phyloP scores from a whole-genome alignment of 2,329 filamentous ascomycete species.

The Exophiala aquamarina region DNA sequence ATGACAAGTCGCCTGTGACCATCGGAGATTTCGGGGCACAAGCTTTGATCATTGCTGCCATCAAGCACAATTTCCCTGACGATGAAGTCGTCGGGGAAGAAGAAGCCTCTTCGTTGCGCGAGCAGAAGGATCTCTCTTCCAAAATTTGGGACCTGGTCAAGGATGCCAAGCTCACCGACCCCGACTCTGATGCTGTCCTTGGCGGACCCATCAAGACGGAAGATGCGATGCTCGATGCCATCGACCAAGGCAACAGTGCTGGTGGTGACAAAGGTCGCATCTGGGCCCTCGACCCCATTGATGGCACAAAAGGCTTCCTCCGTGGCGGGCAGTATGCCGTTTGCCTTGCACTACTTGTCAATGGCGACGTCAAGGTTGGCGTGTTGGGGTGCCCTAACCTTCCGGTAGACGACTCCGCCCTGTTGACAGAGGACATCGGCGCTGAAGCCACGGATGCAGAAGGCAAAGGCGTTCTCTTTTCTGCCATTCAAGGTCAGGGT shows the following conservation, averaged over 20 bases:
- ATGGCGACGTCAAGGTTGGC: conserved; percentile 90
- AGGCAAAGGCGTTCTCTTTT: conserved; percentile 83
- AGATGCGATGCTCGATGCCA: conserved; percentile 64
- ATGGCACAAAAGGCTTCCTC: conserved; percentile 96
- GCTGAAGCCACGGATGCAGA: conserved; percentile 70
- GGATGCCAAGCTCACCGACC: conserved; percentile 67
- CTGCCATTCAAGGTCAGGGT: conserved; percentile 75
- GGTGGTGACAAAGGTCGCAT: conserved; percentile 76
- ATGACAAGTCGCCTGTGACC: conserved; percentile 94
- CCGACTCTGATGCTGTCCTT: conserved; percentile 63
- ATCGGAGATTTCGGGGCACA: conserved; percentile 98
- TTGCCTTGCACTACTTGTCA: conserved; percentile 85
- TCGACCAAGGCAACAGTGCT: conserved; percentile 67
- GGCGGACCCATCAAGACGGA: conserved; percentile 67
- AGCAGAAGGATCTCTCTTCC: conserved; percentile 66
- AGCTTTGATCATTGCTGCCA: conserved; percentile 88
- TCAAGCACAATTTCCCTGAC: conserved; percentile 83
- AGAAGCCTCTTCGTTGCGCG: conserved; percentile 77
- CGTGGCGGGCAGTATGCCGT: conserved; percentile 96
- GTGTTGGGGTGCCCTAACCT: conserved; percentile 96
- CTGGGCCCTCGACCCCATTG: conserved; percentile 96
- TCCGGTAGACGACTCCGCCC: conserved; percentile 75
- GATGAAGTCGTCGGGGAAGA: conserved; percentile 96
- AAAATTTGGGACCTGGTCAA: conserved; percentile 84
- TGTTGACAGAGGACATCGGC: conserved; percentile 70